Base-by-base conservation (phyloP, 75 land plant species). In the Ceratopteris richardii region DNA sequence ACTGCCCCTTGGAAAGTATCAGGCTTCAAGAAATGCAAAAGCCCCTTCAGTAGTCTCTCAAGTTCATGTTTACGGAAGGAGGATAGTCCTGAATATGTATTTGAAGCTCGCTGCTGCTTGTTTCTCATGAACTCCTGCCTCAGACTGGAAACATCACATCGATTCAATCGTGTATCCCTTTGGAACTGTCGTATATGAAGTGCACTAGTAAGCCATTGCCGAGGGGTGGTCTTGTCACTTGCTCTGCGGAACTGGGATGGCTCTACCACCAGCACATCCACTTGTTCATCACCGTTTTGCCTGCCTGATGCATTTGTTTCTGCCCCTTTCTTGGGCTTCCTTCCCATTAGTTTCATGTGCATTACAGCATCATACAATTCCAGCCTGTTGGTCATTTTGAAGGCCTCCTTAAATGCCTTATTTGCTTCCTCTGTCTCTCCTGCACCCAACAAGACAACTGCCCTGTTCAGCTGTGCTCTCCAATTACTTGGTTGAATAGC, bases 391-490 rank as follows among this genome's bases (percentile, higher is more conserved):
- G 96, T 90, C 96, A 86, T 85, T 65, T 86, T 90, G 77, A 94
- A 81, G 9, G 96, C 98, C 44, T 94, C 98, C 71, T 82, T 94
- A 33, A 94, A 58, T 18, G 96, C 87, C 67, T 75, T 86, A 68
- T 60, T 83, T 7, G 96, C 96, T 42, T 89, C 98, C 25, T 86
- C 98, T 5, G 78, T 65, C 54, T 94, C 98, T 2, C 98, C 88
- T 27, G 86, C 89, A 7, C 98, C 98, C 44, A 94, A 57, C 60
- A 94, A 58, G 23, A 88, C 77, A 0, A 94, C 83, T 14, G 86
- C 98, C 54, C 81, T 74, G 72, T 94, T 90, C 19, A 94, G 88
- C 78, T 94, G 98, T n/a, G 96, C 98, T 26, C 82, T 75, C 98
- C 98, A 94, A 56, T 90, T 80, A 42, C 80, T 68, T 0, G 98